phyloP scores from a whole-genome alignment of 352 stramenopile genomes.

The Lagenidium sp. region DNA sequence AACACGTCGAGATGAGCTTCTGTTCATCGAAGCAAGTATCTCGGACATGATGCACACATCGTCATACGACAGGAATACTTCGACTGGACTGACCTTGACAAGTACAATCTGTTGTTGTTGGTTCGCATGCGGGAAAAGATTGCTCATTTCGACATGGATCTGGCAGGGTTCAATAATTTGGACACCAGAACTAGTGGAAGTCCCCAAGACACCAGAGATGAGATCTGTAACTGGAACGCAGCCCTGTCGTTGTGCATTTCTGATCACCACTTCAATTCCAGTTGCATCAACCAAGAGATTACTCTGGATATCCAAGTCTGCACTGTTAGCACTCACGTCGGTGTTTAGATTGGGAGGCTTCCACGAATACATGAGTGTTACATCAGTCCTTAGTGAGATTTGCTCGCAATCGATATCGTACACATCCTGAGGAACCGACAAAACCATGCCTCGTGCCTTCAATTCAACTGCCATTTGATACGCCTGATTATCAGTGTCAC shows the following conservation, averaged over 20 bases:
- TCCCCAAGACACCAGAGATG: too few relatives aligned
- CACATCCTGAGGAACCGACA: conserved; percentile 49
- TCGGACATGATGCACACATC: conserved; percentile 53
- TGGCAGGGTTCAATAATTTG: conserved; percentile 75
- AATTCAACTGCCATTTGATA: conserved; percentile 39
- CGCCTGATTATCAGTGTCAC: background rate
- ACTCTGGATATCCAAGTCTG: conserved; percentile 63
- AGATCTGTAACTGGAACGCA: too few relatives aligned
- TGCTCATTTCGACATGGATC: conserved; percentile 52
- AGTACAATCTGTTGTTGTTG: conserved; percentile 71
- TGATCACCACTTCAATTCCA: conserved; percentile 51
- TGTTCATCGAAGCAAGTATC: too few relatives aligned
- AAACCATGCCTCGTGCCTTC: conserved; percentile 30
- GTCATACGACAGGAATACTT: conserved; percentile 78
- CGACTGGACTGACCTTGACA: conserved; percentile 61
- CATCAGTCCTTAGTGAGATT: conserved; percentile 47
- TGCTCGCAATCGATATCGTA: conserved; percentile 26
- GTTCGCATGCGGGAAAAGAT: conserved; percentile 51
- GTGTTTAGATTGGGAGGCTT: conserved; percentile 14
- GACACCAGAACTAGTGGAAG: conserved; percentile 41
- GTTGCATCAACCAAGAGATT: conserved; percentile 48
- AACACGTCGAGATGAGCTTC: too few relatives aligned
- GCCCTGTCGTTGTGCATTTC: conserved; percentile 56
- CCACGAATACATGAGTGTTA: conserved; percentile 42
- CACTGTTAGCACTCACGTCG: conserved; percentile 7